Percentiles rank a stretch among this genome's conserved stretches.
These are phyloP conservation scores for Candida maltosa DNA, from an alignment of 805 yeast species.

Conservation along the genomic window DNA sequence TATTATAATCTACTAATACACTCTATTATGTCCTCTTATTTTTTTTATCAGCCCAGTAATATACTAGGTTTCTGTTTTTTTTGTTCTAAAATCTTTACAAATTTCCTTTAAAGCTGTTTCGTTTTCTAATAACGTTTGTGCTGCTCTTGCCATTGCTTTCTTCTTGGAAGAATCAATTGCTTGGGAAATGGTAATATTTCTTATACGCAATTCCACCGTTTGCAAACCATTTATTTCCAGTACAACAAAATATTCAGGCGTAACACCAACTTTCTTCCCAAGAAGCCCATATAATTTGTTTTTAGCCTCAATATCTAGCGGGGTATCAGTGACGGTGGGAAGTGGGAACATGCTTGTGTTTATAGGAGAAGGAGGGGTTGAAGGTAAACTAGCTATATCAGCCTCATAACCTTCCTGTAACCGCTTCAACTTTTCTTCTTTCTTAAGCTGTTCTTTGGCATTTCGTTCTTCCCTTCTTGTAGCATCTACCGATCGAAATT, in stretches of 20 bases:
- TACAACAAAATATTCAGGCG: slow-evolving; percentile 31
- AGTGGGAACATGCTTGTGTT: slow-evolving; percentile 22
- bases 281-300: slow-evolving; percentile 37
- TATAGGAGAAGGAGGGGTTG: slow-evolving; percentile 9
- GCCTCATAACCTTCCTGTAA: slow-evolving; percentile 2
- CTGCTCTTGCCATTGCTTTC: slow-evolving; percentile 39
- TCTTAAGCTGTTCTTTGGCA: slow-evolving; percentile 4
- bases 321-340: slow-evolving; percentile 18
- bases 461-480: slow-evolving; percentile 8
- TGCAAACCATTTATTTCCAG: slow-evolving; percentile 20
- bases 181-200: slow-evolving; percentile 24
- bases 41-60: too few species aligned
- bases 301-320: slow-evolving; percentile 32
- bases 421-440: slow-evolving; percentile 2
- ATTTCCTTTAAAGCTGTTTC: slow-evolving; percentile 9
- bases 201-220: slow-evolving; percentile 27
- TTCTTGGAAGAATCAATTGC: slow-evolving; percentile 36
- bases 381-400: not conserved
- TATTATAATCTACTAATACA: too few species aligned
- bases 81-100: slow-evolving; percentile 3
- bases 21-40: too few species aligned
- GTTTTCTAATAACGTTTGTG: slow-evolving; percentile 30
- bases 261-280: slow-evolving; percentile 29
- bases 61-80: not conserved
- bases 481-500: too few species aligned